These are phyloP conservation scores for Hypoxylon sp. DNA, from an alignment of 2,329 filamentous ascomycete genomes.

Conservation along the genomic window DNA sequence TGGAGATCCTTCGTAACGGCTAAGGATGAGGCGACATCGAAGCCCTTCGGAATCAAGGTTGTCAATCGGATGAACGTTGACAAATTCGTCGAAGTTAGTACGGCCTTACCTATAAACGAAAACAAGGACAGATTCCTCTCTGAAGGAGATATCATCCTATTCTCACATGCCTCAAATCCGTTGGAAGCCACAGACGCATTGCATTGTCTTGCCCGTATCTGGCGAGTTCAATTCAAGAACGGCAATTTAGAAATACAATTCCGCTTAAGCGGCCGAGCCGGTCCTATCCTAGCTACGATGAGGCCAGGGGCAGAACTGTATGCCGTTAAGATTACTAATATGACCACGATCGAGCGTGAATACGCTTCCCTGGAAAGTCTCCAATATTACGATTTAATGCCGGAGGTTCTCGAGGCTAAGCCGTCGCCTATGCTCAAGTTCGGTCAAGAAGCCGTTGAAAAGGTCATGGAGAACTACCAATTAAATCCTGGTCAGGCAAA, in stretches of 20 bases:
- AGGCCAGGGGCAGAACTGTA: slow-evolving; percentile 78
- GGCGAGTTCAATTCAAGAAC: slow-evolving; percentile 84
- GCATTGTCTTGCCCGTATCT: slow-evolving; percentile 89
- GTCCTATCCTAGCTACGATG: slow-evolving; percentile 74
- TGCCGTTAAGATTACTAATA: slow-evolving; percentile 88
- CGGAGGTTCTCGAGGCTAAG: slow-evolving; percentile 89
- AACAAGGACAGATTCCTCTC: slow-evolving; percentile 80
- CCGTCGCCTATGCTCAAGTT: slow-evolving; percentile 91
- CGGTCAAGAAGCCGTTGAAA: slow-evolving; percentile 77
- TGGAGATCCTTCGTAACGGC: slow-evolving; percentile 95
- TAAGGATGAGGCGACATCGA: slow-evolving; percentile 86
- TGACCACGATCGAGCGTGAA: slow-evolving; percentile 95
- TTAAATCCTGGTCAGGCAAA: slow-evolving; percentile 92
- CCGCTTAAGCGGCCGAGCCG: slow-evolving; percentile 78
- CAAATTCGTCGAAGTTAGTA: slow-evolving; percentile 92
- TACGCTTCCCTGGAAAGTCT: slow-evolving; percentile 92
- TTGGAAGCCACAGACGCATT: slow-evolving; percentile 75
- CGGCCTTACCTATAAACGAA: slow-evolving; percentile 78
- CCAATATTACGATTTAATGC: slow-evolving; percentile 95
- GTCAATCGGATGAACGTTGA: slow-evolving; percentile 91
- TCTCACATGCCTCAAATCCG: slow-evolving; percentile 82
- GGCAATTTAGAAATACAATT: slow-evolving; percentile 87
- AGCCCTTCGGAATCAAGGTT: slow-evolving; percentile 88
- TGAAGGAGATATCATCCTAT: slow-evolving; percentile 90
- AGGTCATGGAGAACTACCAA: slow-evolving; percentile 81